Base-by-base conservation (phyloP, 371 early-diverging fungal species). In the Syncephalastrum monosporum region DNA sequence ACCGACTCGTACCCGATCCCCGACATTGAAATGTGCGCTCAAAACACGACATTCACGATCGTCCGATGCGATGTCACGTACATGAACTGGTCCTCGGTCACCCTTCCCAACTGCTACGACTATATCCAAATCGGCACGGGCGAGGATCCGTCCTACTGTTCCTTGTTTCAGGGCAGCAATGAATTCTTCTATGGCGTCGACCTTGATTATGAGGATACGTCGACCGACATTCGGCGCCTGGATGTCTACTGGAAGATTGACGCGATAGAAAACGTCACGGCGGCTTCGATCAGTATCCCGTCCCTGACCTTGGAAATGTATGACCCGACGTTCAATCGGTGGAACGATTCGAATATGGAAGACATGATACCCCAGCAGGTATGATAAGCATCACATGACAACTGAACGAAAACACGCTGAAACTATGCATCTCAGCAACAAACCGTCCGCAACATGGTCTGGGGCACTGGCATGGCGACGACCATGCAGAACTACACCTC, bases 221-320 rank as follows among this genome's bases (percentile, higher is more conserved):
- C 59, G 19, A 41, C 59, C 21, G 50, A 66, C 33, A 49, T 74
- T 2, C 52, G 65, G 33, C 67, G 77, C 43, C 33, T 76, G 6
- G 77, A 76, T 41, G 59, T 76, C 38, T 76, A 76, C 38, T 76
- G 77, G 77, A 44, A 56, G 12, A 60, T 71, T 13, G 67, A 73
- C 50, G 50, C 47, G 38, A 17, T 69, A 5, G 10, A 14, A 1
- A 71, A 67, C 21, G 17, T 63, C 3, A 55, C 63, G 3, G 25
- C 42, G 13, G 55, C 61, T 5, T 58, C 64, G 5, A n/a, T 67
- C 17, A 56, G 69, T 3, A 24, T 66, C 16, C 76, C 76, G 7
- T 65, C 76, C 1, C 54, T 75, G 10, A 58, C 68, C 1, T 44
- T 75, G 23, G 65, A 72, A 42, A 48, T 75, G 1, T 75, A 72